Evolutionary conservation across 1,284 basidiomycete species (phyloP), one percentile per base, ranked within the genome.

Genomic region (Apiotrichum gracile): DNA sequence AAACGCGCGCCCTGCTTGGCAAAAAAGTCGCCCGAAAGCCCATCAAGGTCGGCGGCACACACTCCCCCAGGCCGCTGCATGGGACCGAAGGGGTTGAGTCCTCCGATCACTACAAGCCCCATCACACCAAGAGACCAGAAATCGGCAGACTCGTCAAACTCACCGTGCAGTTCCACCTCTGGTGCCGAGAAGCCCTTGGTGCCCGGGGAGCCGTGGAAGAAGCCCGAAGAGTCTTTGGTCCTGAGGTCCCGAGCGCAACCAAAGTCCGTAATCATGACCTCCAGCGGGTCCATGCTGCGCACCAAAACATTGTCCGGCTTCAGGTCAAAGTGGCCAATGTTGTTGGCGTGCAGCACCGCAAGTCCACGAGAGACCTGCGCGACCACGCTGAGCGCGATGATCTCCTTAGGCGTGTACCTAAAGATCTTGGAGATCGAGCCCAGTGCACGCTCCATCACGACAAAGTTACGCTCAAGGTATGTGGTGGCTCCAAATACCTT

Each of bases 241-340:
- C 17, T 34, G 33, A 34, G 13, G 7, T 34, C 13, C 33, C 17
- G 13, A 4, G 33, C 13, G 33, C 42, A 21, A 12, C 48, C 47
- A 12, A 40, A 31, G 38, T 48, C 47, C 38, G 25, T 24, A 12
- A 40, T 16, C 27, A 2, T 19, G 5, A 27, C 26, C 47, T 31
- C 9, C 19, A 17, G 6, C 14, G 12, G 14, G 26, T 19, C 12
- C 14, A 21, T 10, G 17, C 8, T 6, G 35, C 31, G 10, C 3
- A 48, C 33, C 8, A 34, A n/a, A 7, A 40, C 21, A 9, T 48
- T 48, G 19, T 48, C 47, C 17, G 47, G 38, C 38, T 48, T 48
- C 14, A 48, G n/a, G 24, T 47, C 45, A 22, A 10, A 6, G 45
- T 47, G 45, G 7, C 14, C 24, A 10, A 49, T 24, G 29, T 14